Percentiles rank a stretch among this genome's conserved stretches.
Conservation (phyloP, 2,329 filamentous ascomycete species). For the Arthroderma sp. region DNA sequence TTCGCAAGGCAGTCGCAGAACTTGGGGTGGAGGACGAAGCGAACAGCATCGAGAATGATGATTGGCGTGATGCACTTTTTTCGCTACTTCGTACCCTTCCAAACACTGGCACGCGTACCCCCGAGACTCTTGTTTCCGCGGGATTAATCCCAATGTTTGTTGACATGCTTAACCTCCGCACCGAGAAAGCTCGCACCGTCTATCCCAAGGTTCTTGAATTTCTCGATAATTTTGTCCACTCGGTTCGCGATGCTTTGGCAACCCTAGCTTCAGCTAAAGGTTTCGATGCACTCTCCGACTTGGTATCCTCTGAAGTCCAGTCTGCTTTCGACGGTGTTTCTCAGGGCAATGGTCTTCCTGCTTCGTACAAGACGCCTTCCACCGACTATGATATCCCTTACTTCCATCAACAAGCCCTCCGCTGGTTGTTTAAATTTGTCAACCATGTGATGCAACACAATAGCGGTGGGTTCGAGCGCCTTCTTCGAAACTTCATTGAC, state of each 20-base stretch:
- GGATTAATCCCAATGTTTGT: conserved; percentile 82
- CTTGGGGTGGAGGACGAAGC: conserved; percentile 50
- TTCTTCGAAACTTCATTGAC: conserved; percentile 86
- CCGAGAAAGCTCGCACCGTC: conserved; percentile 65
- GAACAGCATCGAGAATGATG: conserved; percentile 56
- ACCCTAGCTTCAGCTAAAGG: conserved; percentile 70
- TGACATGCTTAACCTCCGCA: conserved; percentile 74
- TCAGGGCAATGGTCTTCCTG: conserved; percentile 56
- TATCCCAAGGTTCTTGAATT: conserved; percentile 77
- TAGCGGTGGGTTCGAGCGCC: conserved; percentile 71
- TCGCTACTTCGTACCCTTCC: conserved; percentile 74
- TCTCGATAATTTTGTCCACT: conserved; percentile 76
- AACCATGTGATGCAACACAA: conserved; percentile 85
- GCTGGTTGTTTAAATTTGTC: conserved; percentile 89
- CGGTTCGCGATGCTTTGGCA: conserved; percentile 70
- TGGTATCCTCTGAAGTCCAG: conserved; percentile 67
- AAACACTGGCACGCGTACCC: conserved; percentile 55
- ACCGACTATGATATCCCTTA: conserved; percentile 92
- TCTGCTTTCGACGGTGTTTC: conserved; percentile 54
- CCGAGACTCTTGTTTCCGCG: conserved; percentile 72
- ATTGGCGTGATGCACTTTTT: conserved; percentile 85
- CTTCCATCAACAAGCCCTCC: conserved; percentile 82
- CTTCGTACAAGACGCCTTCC: conserved; percentile 60
- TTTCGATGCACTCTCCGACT: conserved; percentile 76
- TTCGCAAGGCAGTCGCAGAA: conserved; percentile 77